Evolutionary conservation across 2,329 filamentous ascomycete genomes (phyloP), one percentile per base, ranked within the genome.

Genomic region (Fusarium penzigii): DNA sequence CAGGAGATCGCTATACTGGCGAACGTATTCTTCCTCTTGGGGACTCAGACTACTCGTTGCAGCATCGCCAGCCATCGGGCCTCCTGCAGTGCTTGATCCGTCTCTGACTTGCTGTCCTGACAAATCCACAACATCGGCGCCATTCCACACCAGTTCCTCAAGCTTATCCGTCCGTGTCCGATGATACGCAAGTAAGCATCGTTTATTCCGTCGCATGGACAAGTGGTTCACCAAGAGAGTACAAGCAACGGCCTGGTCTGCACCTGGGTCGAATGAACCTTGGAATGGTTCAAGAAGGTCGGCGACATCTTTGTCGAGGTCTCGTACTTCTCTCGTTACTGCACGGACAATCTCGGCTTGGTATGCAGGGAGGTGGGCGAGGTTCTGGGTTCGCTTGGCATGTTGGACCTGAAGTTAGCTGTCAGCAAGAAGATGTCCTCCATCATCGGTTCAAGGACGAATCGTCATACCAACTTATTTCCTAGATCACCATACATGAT

Each of bases 1-100:
- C 49, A 99, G 76, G 60, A 99, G 78, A 66, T 99, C 92, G 59
- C 88, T 87, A 68, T 97, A 99, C 66, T 92, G 88, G 54, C 93
- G 82, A 51, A 96, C 89, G 67, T 97, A 99, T 64, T 97, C 94
- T 71, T 97, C 92, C 71, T 99, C 94, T 69, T 97, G 93, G 0
- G 94, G 92, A 65, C 92, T 96, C 53, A 97, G 76, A 65, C 89
- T 93, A 75, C 87, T 93, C 53, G 85, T 85, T 17, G 75, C 76
- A 29, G 73, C 76, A 49, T 83, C 79, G 10, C 73, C 75, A 51
- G 74, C 73, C 4, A 72, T 69, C 17, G 53, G 53, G 4, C 55
- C 53, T 56, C 58, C 70, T 57, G 64, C 72, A 52, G 61, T 63
- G 16, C 69, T 67, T 39, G 66, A 61, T 14, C 67, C 65, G 47